Evolutionary conservation across 139 green algal species (phyloP), one percentile per base, ranked within the genome.

Genomic region (Chlorella sp.): DNA sequence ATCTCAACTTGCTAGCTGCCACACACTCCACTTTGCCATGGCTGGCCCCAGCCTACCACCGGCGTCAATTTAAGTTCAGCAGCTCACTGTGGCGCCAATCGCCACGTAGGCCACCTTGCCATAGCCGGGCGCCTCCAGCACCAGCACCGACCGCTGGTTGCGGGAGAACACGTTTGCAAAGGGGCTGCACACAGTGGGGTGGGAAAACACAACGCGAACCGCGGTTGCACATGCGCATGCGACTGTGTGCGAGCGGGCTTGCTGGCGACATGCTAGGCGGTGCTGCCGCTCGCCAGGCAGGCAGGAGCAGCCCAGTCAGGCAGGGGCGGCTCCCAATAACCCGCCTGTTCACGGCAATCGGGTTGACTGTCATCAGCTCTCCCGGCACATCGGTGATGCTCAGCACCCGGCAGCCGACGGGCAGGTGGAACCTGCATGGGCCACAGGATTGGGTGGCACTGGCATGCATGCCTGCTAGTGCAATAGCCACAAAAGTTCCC

Each of bases 141-240:
- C 58, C 62, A 86, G 75, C 24, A 93, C 60, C 13, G 84, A 82
- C n/a, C 90, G 85, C 84, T 93, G 88, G 85, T 93, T 93, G 76
- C 85, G 60, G 20, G 88, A 90, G 73, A 92, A 90, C 11, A 92
- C 89, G 73, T 92, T 83, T 40, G 78, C 83, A 78, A 86, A 91
- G 16, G 44, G 32, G 51, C 51, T 60, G 51, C 51, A 60, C 51
- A 24, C 51, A 60, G 46, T 19, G 11, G 11, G 11, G 46, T 19
- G 11, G 11, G 11, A 54, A 54, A 54, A 8, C 8, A 54, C n/a
- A n/a, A n/a, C n/a, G n/a, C n/a, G n/a, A n/a, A n/a, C n/a, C n/a
- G n/a, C n/a, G n/a, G n/a, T n/a, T n/a, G n/a, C n/a, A n/a, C n/a
- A n/a, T n/a, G n/a, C n/a, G n/a, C n/a, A n/a, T n/a, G n/a, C n/a